These are phyloP conservation scores for Blastomyces gilchristii DNA, from an alignment of 2,329 filamentous ascomycete species.

Conservation along the genomic window DNA sequence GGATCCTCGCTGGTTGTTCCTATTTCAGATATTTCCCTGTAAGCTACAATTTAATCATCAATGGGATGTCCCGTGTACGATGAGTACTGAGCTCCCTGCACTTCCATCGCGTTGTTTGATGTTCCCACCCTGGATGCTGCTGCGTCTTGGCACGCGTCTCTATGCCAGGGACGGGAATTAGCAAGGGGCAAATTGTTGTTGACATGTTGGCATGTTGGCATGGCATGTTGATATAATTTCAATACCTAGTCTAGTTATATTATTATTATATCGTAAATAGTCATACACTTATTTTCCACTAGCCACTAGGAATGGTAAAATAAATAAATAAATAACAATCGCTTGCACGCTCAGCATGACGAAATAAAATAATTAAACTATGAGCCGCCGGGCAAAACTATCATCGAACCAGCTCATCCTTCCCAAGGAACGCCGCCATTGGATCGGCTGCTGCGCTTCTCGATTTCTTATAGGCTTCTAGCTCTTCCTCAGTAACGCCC, in stretches of 20 bases:
- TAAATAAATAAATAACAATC: conserved; percentile 6
- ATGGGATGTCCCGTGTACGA: not conserved
- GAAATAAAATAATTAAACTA: not conserved
- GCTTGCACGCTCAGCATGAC: conserved; percentile 11
- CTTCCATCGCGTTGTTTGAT: not conserved
- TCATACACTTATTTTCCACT: not conserved
- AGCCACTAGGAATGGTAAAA: not conserved
- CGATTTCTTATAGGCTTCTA: conserved; percentile 76
- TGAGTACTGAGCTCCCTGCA: not conserved
- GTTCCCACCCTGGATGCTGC: not conserved
- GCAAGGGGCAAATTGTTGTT: not conserved
- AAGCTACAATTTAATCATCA: not conserved
- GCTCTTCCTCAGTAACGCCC: conserved; percentile 68
- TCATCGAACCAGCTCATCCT: conserved; percentile 48
- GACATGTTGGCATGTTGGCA: not conserved
- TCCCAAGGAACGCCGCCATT: conserved; percentile 72
- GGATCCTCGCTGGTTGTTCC: not conserved
- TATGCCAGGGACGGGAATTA: not conserved
- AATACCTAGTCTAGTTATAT: not conserved
- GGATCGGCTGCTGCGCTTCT: conserved; percentile 66
- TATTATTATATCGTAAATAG: not conserved
- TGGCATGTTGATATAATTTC: not conserved
- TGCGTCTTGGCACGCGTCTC: conserved; percentile 4
- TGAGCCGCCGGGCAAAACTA: not conserved
- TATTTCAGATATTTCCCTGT: not conserved